Evolutionary conservation across 805 yeast species (phyloP).

Genomic region (Kodamaea laetipori): DNA sequence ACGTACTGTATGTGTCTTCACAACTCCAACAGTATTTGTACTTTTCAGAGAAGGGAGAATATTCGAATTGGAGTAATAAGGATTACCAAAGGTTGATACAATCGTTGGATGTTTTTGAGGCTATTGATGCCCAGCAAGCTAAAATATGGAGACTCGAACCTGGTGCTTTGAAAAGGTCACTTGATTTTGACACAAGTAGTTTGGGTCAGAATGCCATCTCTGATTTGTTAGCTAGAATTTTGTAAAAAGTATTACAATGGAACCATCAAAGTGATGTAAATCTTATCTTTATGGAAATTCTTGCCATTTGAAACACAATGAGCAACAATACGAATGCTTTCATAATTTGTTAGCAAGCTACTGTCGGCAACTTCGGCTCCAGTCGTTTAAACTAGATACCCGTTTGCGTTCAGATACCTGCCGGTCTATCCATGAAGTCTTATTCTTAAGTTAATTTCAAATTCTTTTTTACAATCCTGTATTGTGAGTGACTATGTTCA

Average conservation of each 20-base stretch:
- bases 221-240: constrained; percentile 30
- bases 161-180: constrained; percentile 23
- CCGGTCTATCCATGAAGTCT: too few relatives aligned
- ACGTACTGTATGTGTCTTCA: constrained; percentile 26
- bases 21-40: constrained; percentile 23
- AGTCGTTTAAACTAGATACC: too few relatives aligned
- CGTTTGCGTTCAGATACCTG: too few relatives aligned
- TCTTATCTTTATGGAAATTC: too few relatives aligned
- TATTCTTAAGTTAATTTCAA: too few relatives aligned
- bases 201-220: constrained; percentile 26
- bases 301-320: too few relatives aligned
- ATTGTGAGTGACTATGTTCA: too few relatives aligned
- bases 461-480: too few relatives aligned
- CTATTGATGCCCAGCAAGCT: constrained; percentile 27
- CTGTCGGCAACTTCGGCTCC: too few relatives aligned
- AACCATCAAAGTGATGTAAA: too few relatives aligned
- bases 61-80: constrained; percentile 27
- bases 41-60: constrained; percentile 16
- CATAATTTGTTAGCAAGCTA: too few relatives aligned
- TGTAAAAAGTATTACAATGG: constrained; percentile 16
- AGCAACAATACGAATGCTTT: too few relatives aligned
- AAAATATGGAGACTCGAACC: constrained; percentile 19
- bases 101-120: constrained; percentile 30
- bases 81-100: constrained; percentile 29
- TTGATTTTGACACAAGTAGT: constrained; percentile 21